These are phyloP conservation scores for Polygonum aviculare DNA, from an alignment of 148 eudicot genomes.

Conservation along the genomic window DNA sequence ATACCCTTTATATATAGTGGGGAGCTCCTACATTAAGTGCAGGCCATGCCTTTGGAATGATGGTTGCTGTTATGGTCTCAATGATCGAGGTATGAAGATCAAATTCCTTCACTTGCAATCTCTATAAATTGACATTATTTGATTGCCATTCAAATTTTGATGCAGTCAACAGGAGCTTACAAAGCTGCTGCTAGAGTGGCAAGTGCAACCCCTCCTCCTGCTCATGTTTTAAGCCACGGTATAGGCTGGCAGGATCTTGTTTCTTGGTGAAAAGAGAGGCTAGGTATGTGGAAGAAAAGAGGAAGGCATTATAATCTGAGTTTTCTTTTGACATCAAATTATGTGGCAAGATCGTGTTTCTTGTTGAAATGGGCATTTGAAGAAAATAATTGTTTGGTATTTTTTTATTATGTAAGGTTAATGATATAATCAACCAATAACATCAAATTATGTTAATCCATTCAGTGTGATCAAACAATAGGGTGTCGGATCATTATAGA, in stretches of 20 bases:
- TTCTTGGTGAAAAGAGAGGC: neutral
- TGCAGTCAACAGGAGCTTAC: constrained; percentile 93
- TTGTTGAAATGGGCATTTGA: no score
- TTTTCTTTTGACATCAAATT: constrained; percentile 18
- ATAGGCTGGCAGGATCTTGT: constrained; percentile 93
- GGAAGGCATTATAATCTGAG: neutral
- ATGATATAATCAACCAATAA: no score
- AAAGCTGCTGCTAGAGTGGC: constrained; percentile 95
- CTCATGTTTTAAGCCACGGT: constrained; percentile 96
- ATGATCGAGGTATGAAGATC: no score
- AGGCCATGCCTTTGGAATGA: constrained; percentile 90
- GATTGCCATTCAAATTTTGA: neutral
- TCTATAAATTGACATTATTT: neutral
- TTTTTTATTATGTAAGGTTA: no score
- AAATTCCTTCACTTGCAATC: neutral
- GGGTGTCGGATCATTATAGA: no score
- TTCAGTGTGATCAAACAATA: no score
- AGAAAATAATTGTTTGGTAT: no score
- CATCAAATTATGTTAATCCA: no score
- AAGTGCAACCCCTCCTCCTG: constrained; percentile 99
- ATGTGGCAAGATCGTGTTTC: no score
- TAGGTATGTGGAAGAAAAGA: neutral
- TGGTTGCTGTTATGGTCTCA: no score
- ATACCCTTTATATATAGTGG: constrained; percentile 96
- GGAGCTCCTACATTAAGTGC: constrained; percentile 94